A percentile compares a stretch with the other conserved stretches of the same genome.
Conservation (phyloP, 1,284 basidiomycete genomes). For the Pisolithus thermaeus region DNA sequence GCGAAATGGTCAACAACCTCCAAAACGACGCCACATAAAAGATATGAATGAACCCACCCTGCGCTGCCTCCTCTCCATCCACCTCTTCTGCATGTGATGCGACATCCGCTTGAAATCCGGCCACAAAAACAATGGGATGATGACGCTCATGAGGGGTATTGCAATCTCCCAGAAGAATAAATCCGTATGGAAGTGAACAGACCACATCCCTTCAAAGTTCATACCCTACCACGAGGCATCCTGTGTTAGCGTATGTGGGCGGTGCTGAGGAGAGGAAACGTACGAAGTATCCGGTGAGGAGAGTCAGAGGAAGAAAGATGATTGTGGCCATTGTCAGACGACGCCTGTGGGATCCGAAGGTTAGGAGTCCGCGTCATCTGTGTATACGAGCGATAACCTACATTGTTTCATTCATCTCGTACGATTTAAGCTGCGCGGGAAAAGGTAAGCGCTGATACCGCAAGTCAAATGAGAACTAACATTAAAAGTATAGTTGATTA, state of each 20-base stretch:
- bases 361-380: not conserved
- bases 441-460: not conserved
- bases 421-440: conserved; percentile 49
- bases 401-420: conserved; percentile 70
- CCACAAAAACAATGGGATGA: conserved; percentile 51
- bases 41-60: conserved; percentile 2
- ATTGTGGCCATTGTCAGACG: conserved; percentile 61
- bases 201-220: conserved; percentile 58
- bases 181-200: conserved; percentile 43
- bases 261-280: conserved; percentile 17
- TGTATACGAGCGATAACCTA: conserved; percentile 25
- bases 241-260: not conserved
- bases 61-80: not conserved
- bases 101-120: conserved; percentile 43
- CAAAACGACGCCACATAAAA: not conserved
- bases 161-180: conserved; percentile 64
- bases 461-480: conserved; percentile 21
- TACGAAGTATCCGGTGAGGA: conserved; percentile 70
- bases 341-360: conserved; percentile 22
- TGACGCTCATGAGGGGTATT: conserved; percentile 51
- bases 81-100: conserved; percentile 41
- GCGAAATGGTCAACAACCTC: not conserved
- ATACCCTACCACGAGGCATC: conserved; percentile 45
- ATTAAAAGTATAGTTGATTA: conserved; percentile 66
- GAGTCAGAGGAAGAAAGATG: conserved; percentile 63